Conservation (phyloP, 768 basidiomycete genomes). For the Trametes cingulata region DNA sequence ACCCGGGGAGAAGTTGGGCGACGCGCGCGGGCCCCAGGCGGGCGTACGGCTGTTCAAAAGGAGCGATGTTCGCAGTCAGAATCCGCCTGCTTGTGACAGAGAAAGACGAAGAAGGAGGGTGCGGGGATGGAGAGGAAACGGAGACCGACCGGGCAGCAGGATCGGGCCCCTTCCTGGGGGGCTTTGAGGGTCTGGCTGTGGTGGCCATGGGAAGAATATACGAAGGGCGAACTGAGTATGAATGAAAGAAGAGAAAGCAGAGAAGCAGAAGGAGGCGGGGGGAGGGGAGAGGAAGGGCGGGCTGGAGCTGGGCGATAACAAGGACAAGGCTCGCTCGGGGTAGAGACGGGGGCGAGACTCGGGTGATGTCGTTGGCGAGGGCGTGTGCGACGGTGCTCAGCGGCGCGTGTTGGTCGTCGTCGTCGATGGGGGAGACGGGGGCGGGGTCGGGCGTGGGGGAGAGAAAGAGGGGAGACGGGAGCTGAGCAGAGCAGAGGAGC, state of each 20-base stretch:
- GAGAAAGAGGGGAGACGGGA: slow-evolving; percentile 1
- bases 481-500: neutral
- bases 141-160: slow-evolving; percentile 43
- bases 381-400: slow-evolving; percentile 9
- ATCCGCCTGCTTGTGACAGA: slow-evolving; percentile 3
- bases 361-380: neutral
- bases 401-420: slow-evolving; percentile 17
- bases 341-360: slow-evolving; percentile 10
- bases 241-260: slow-evolving; percentile 30
- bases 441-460: slow-evolving; percentile 8
- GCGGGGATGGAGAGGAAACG: slow-evolving; percentile 4
- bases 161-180: slow-evolving; percentile 64
- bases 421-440: slow-evolving; percentile 7
- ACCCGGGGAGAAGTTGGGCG: slow-evolving; percentile 67
- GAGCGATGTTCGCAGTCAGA: slow-evolving; percentile 2
- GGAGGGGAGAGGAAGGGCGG: slow-evolving; percentile 1
- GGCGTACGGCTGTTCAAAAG: slow-evolving; percentile 37
- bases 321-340: slow-evolving; percentile 12
- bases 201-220: slow-evolving; percentile 53
- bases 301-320: slow-evolving; percentile 20
- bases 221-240: slow-evolving; percentile 8
- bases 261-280: slow-evolving; percentile 25
- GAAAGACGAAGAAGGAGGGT: neutral
- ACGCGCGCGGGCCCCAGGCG: slow-evolving; percentile 73
- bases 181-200: slow-evolving; percentile 63